phyloP scores from a whole-genome alignment of 1,284 basidiomycete genomes.

The Entoloma clypeatum region DNA sequence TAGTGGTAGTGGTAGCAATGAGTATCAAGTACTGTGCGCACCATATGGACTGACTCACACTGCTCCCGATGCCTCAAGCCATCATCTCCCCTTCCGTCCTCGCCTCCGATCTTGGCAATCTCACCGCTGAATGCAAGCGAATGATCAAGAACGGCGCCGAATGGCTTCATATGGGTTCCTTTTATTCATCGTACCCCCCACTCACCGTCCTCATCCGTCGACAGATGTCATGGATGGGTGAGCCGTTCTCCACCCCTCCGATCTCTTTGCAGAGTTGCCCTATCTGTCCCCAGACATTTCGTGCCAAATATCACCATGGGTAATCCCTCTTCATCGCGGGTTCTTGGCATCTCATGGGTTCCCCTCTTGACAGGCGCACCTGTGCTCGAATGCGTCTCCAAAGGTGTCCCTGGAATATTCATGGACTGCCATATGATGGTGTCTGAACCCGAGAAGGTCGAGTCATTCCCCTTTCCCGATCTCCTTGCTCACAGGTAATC shows the following conservation, averaged over 20 bases:
- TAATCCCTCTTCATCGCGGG: constrained; percentile 28
- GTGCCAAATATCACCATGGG: constrained; percentile 99
- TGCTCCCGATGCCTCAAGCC: constrained; percentile 64
- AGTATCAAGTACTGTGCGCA: no score
- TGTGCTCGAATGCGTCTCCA: constrained; percentile 83
- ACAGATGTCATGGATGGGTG: constrained; percentile 96
- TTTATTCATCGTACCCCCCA: neutral
- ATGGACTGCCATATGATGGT: constrained; percentile 99
- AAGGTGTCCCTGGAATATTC: constrained; percentile 90
- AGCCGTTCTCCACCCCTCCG: constrained; percentile 16
- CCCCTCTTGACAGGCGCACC: constrained; percentile 66
- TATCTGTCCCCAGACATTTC: constrained; percentile 72
- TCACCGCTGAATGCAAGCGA: constrained; percentile 86
- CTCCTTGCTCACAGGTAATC: constrained; percentile 7
- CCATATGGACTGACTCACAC: constrained; percentile 1
- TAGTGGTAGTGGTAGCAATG: no score
- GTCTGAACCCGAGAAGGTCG: constrained; percentile 83
- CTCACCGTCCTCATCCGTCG: constrained; percentile 4
- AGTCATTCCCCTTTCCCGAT: constrained; percentile 5
- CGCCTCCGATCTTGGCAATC: constrained; percentile 92
- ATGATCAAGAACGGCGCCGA: constrained; percentile 92
- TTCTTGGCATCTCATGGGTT: neutral
- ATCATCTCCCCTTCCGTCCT: constrained; percentile 91
- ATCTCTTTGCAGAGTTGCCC: constrained; percentile 12
- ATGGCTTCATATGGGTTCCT: constrained; percentile 94